Evolutionary conservation across 495 filamentous ascomycete genomes (phyloP), one percentile per base, ranked within the genome.

Genomic region (Halenospora varia): DNA sequence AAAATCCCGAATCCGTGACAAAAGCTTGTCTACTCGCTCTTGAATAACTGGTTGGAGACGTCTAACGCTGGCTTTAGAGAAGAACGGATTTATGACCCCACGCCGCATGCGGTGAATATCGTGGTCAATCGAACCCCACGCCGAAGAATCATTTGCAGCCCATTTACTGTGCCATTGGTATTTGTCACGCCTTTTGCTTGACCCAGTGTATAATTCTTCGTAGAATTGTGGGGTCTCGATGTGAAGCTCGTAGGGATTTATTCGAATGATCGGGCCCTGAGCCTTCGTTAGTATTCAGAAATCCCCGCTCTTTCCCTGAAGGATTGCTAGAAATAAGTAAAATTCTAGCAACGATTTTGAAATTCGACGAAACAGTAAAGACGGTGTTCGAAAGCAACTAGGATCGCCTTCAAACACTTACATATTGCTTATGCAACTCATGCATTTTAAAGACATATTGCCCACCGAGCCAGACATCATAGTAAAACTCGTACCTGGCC

Each of bases 161-260:
- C 22, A n/a, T 15, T 24, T 56, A 15, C 29, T 52, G 39, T 23
- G 13, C 52, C 56, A 57, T 23, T 55, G 20, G 13, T 25, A 59
- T 11, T 48, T 46, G 44, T 60, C 25, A 3, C 53, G 18, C 46
- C 40, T 19, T 20, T 55, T 55, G 20, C 25, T 52, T n/a, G 53
- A 23, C 11, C 48, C 46, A 8, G 56, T 8, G 63, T 80, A 84
- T 8, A 85, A 24, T 26, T 72, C 66, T 48, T 81, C 71, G 53
- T 73, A 78, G 66, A 72, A 85, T 4, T 76, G 67, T 0, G 76
- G 73, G 64, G 83, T 77, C 24, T 71, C 64, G 58, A 84, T 70
- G 55, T 82, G 80, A 0, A 86, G 41, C 53, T 86, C 82, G 47
- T 74, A 61, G 0, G 84, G 82, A 48, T 67, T 78, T 65, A 86